Percentiles rank a stretch among this genome's conserved stretches.
Conservation (phyloP, 2,329 filamentous ascomycete genomes). For the Elsinoe necatrix region DNA sequence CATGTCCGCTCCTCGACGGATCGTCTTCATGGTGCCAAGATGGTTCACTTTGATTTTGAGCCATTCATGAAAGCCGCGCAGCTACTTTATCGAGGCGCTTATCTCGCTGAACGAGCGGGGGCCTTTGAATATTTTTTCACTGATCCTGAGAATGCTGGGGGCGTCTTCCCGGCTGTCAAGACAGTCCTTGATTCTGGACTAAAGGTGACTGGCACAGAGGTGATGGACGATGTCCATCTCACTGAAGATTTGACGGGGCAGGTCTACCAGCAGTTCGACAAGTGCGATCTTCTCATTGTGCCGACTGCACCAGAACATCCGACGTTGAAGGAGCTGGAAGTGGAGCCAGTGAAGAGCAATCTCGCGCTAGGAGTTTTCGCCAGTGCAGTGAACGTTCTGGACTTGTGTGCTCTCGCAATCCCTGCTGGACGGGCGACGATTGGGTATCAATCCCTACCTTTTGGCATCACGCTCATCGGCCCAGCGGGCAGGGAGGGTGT, state of each 20-base stretch:
- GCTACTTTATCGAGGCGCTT: conserved; percentile 49
- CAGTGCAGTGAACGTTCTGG: conserved; percentile 54
- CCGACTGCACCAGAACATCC: conserved; percentile 45
- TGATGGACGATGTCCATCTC: not conserved
- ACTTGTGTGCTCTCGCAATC: conserved; percentile 48
- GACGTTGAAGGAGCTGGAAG: conserved; percentile 43
- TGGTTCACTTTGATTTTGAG: conserved; percentile 41
- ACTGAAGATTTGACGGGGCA: not conserved
- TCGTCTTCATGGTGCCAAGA: conserved; percentile 32
- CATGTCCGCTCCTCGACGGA: not conserved
- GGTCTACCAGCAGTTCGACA: conserved; percentile 25
- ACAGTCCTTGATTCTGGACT: not conserved
- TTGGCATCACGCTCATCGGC: conserved; percentile 36
- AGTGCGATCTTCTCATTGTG: conserved; percentile 44
- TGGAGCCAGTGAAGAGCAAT: conserved; percentile 48
- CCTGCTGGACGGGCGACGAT: conserved; percentile 39
- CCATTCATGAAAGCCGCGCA: conserved; percentile 45
- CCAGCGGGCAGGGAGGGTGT: conserved; percentile 33
- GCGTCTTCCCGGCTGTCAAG: conserved; percentile 1
- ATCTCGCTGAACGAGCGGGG: conserved; percentile 45
- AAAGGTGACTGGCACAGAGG: not conserved
- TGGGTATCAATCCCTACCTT: conserved; percentile 29
- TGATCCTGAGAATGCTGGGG: not conserved
- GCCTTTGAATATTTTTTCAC: conserved; percentile 1
- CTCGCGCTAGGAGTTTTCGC: conserved; percentile 49